These are phyloP conservation scores for Penicillium bovifimosum DNA, from an alignment of 495 filamentous ascomycete species.

Conservation along the genomic window DNA sequence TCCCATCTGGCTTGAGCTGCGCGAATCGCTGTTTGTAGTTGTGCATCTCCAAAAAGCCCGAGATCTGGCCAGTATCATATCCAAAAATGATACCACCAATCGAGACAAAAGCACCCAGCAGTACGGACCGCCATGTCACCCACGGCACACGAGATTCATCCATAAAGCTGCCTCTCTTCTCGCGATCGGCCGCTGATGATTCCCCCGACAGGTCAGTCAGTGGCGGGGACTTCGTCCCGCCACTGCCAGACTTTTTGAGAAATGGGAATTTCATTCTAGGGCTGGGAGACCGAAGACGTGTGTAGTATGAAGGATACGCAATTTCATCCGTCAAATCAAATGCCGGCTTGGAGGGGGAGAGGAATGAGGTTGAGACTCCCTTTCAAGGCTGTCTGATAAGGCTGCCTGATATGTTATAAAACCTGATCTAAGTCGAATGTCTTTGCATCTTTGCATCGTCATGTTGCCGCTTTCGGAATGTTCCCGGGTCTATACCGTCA, in stretches of 20 bases:
- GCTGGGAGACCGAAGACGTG: background rate
- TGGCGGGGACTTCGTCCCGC: slow-evolving; percentile 6
- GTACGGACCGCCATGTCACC: slow-evolving; percentile 41
- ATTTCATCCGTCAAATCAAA: background rate
- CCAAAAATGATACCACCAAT: slow-evolving; percentile 63
- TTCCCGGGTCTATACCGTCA: slow-evolving; percentile 6
- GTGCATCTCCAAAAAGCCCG: slow-evolving; percentile 57
- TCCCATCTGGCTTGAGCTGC: slow-evolving; percentile 22
- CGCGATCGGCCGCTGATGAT: background rate
- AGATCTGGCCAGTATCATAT: slow-evolving; percentile 48
- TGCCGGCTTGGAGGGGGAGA: background rate
- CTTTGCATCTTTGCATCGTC: slow-evolving; percentile 7
- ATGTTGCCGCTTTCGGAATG: slow-evolving; percentile 12
- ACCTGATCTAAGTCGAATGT: background rate
- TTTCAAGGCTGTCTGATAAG: background rate
- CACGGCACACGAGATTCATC: slow-evolving; percentile 33
- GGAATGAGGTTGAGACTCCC: background rate
- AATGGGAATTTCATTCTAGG: slow-evolving; percentile 13
- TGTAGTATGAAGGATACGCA: background rate
- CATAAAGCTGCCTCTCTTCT: slow-evolving; percentile 14
- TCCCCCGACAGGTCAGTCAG: slow-evolving; percentile 9
- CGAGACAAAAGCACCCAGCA: slow-evolving; percentile 49
- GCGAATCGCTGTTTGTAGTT: slow-evolving; percentile 44
- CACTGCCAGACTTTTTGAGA: background rate
- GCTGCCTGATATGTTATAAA: background rate